Evolutionary conservation across 371 early-diverging fungal species (phyloP), one percentile per base, ranked within the genome.

Genomic region (Dinochytrium kinnereticum): DNA sequence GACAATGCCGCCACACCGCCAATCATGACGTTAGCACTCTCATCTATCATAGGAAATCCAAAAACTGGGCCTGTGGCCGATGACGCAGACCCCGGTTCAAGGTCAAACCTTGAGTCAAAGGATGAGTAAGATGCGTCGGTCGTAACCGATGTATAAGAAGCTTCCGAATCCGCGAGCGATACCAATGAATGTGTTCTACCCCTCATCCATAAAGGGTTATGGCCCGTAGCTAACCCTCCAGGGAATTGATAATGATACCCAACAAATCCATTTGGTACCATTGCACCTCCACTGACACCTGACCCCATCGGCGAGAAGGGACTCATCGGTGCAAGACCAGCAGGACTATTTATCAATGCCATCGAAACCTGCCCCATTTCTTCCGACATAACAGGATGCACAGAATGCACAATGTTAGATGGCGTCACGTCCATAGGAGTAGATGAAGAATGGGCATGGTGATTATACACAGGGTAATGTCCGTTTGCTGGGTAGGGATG

Each of bases 161-260:
- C 66, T 21, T 66, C 66, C 39, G 66, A 66, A 37, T 66, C 66
- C 38, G 66, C 66, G 13, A 66, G 28, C 2, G 66, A 66, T 5
- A 66, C 66, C 28, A 66, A 21, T 7, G 44, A 40, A 26, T 66
- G 66, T 2, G 66, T 66, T 33, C 66, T 28, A 21, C 24, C 30
- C 28, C 66, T 38, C 66, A 66, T 66, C 44, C 39, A 66, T 19
- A 66, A 19, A 2, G 38, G 66, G 55, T 53, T 53, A 13, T 26
- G 55, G 7, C 26, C 26, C 26, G 24, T n/a, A 21, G 10, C n/a
- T 53, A 53, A 26, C 55, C 55, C 13, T 26, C 7, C 26, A 26
- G 55, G 5, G 10, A 21, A 21, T 44, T 13, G 13, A 44, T 44
- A 44, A 5, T 26, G n/a, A 53, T 53, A 53, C n/a, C 55, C 55